Conservation (phyloP, 148 eudicot genomes). For the Rhododendron molle region DNA sequence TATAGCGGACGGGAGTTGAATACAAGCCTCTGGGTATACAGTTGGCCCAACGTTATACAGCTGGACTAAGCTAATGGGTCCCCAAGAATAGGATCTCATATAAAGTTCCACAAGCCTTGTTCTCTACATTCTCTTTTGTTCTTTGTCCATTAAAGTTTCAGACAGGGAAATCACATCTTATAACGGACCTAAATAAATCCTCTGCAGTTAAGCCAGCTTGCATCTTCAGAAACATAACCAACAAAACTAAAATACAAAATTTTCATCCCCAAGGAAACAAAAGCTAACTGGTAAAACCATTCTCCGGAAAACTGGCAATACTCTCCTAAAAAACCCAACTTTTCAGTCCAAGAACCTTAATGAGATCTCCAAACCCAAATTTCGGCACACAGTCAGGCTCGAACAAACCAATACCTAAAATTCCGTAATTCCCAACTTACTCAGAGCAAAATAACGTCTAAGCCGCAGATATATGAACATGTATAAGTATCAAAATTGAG, state of each 20-base stretch:
- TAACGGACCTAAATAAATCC: neutral
- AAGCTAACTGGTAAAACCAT: neutral
- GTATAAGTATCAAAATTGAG: neutral
- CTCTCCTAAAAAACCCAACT: neutral
- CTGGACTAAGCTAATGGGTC: neutral
- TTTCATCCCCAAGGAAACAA: neutral
- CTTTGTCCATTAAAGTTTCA: neutral
- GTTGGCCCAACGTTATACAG: neutral
- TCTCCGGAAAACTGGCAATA: neutral
- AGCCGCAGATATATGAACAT: neutral
- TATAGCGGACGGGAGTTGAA: neutral
- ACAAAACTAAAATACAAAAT: neutral
- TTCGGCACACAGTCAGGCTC: neutral
- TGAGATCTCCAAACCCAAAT: conserved; percentile 2
- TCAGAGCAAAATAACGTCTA: neutral
- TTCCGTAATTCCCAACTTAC: neutral
- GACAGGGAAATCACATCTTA: neutral
- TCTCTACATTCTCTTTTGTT: neutral
- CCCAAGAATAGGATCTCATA: neutral
- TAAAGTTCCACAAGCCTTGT: neutral
- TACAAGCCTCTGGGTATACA: neutral
- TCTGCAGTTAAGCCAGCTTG: neutral
- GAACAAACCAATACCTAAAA: neutral
- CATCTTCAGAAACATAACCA: neutral
- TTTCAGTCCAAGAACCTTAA: neutral